Evolutionary conservation across 1,284 basidiomycete genomes (phyloP), one percentile per base, ranked within the genome.

Genomic region (Schizopora paradoxa): DNA sequence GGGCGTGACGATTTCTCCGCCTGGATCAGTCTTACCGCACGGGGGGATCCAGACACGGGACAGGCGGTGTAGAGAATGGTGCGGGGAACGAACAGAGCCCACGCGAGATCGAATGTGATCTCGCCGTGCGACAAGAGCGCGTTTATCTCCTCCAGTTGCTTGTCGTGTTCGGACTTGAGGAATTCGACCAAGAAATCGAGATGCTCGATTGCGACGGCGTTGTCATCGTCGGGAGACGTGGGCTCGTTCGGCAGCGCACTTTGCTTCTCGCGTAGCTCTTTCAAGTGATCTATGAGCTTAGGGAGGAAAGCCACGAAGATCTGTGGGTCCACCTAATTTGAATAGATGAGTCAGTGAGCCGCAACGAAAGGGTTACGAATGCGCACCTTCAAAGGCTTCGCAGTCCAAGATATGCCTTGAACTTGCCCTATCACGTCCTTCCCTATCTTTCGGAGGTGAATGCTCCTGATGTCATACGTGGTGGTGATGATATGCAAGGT

Each of bases 151-250:
- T 31, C 36, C 19, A 56, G 29, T 5, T 35, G 44, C 0, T 47
- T 32, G 10, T 22, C 45, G 39, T 51, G 55, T 18, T 49, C 41
- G 2, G 39, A 26, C 3, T 48, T 49, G 29, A 56, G 21, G 35
- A 45, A 58, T 1, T 41, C 38, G 37, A 58, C 18, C 23, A 58
- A 18, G 19, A 56, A 38, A 1, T 19, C 10, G 10, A 58, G 33
- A 10, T 59, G 53, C 1, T 33, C 35, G 5, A 51, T 13, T 4
- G 43, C 23, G 76, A 51, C 68, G 73, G 38, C 56, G 62, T 34
- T 27, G 6, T 16, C 14, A n/a, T 18, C 22, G 10, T 31, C 10
- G 8, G 28, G 28, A 31, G 28, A 14, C 8, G 28, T 31, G 10
- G 3, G 28, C 11, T 2, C 8, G 18, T 14, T 33, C 28, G 6